Evolutionary conservation across 768 basidiomycete species (phyloP).

Genomic region (Russula emetica): DNA sequence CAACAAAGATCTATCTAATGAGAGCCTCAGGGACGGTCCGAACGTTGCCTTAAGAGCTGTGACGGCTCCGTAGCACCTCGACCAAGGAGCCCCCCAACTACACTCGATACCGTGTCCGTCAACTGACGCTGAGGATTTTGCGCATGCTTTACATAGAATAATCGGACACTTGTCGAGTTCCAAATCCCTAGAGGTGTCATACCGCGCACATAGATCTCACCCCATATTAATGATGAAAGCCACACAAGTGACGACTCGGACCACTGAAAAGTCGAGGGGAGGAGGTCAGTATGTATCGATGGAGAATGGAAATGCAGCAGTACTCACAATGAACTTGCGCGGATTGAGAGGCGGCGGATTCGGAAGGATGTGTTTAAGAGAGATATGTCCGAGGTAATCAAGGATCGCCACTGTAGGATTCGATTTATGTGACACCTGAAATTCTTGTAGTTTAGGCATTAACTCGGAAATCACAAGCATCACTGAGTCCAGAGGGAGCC

Average conservation of each 20-base stretch:
- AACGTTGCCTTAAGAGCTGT: slow-evolving; percentile 27
- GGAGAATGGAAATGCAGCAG: slow-evolving; percentile 4
- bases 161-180: slow-evolving; percentile 82
- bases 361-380: slow-evolving; percentile 70
- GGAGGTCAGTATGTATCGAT: slow-evolving; percentile 13
- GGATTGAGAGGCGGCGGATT: slow-evolving; percentile 59
- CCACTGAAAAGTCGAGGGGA: slow-evolving; percentile 54
- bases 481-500: slow-evolving; percentile 83
- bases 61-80: slow-evolving; percentile 31
- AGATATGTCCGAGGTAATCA: slow-evolving; percentile 68
- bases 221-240: slow-evolving; percentile 93
- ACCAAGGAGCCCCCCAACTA: slow-evolving; percentile 73
- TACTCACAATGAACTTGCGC: slow-evolving; percentile 69
- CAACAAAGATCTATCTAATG: neutral
- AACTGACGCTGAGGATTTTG: slow-evolving; percentile 65
- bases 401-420: slow-evolving; percentile 65
- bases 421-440: slow-evolving; percentile 62
- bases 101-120: slow-evolving; percentile 73
- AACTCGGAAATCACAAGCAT: slow-evolving; percentile 87
- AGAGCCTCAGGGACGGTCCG: slow-evolving; percentile 12
- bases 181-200: slow-evolving; percentile 86
- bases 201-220: slow-evolving; percentile 87
- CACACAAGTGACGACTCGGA: slow-evolving; percentile 87
- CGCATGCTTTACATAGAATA: slow-evolving; percentile 90
- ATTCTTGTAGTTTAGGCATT: slow-evolving; percentile 75